phyloP scores from a whole-genome alignment of 306 rosid genomes.

The Cicer pinnatifidum region DNA sequence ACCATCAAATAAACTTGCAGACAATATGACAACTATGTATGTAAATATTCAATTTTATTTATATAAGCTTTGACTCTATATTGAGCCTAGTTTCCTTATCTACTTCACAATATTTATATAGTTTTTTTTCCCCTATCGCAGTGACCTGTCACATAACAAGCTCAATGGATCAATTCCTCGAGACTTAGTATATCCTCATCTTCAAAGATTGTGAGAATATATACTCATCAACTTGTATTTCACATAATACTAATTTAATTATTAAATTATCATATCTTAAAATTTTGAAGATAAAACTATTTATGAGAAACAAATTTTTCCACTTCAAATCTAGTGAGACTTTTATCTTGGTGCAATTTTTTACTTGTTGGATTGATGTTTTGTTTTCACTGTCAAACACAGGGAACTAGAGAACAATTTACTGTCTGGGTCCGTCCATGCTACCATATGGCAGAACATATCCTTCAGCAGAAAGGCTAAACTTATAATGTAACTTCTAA shows the following conservation, averaged over 20 bases:
- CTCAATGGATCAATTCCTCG: constrained; percentile 73
- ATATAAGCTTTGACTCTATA: constrained; percentile 13
- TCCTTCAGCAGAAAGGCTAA: constrained; percentile 49
- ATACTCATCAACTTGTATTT: constrained; percentile 35
- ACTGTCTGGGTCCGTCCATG: constrained; percentile 59
- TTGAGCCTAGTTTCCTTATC: constrained; percentile 28
- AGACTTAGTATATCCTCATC: constrained; percentile 58
- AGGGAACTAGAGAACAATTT: constrained; percentile 64
- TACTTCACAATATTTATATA: constrained; percentile 34
- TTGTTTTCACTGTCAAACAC: constrained; percentile 45
- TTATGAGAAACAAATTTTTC: constrained; percentile 22
- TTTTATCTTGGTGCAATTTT: constrained; percentile 1
- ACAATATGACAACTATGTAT: constrained; percentile 77
- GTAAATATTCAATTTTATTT: constrained; percentile 38
- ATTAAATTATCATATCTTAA: constrained; percentile 3
- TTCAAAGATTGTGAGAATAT: constrained; percentile 74
- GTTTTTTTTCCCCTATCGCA: constrained; percentile 45
- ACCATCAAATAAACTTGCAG: constrained; percentile 63
- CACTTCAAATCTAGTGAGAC: constrained; percentile 28
- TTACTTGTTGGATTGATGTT: constrained; percentile 32
- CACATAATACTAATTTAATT: constrained; percentile 19
- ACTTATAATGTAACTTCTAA: constrained; percentile 61
- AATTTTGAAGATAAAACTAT: constrained; percentile 21
- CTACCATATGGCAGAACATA: constrained; percentile 59
- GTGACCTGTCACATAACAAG: constrained; percentile 66